Percentiles rank a stretch among this genome's conserved stretches.
phyloP scores from a whole-genome alignment of 208 protist genomes.

The Willaertia magna region DNA sequence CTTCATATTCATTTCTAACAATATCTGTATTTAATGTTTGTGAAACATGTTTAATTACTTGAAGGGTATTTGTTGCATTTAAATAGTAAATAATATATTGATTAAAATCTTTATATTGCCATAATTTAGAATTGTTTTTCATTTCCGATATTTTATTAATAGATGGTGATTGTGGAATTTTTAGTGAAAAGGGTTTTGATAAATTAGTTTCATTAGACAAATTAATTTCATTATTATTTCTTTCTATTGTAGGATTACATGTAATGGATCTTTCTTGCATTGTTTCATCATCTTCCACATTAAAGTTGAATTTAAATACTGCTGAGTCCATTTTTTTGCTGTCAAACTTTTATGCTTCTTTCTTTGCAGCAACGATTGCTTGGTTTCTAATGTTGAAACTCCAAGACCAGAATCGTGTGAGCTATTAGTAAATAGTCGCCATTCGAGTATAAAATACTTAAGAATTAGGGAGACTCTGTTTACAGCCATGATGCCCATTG shows the following conservation, averaged over 20 bases:
- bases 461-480: too few relatives aligned
- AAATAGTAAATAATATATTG: background rate
- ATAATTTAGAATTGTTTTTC: background rate
- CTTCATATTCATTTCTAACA: background rate
- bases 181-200: background rate
- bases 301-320: background rate
- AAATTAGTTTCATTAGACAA: background rate
- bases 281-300: background rate
- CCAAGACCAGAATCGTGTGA: too few relatives aligned
- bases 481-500: too few relatives aligned
- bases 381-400: too few relatives aligned
- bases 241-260: background rate
- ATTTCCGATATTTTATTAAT: background rate
- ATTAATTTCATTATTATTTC: background rate
- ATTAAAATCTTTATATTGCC: background rate
- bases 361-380: too few relatives aligned
- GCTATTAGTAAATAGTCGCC: too few relatives aligned
- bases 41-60: background rate
- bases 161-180: background rate
- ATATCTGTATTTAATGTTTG: background rate
- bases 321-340: background rate
- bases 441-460: too few relatives aligned
- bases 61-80: background rate
- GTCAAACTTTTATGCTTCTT: too few relatives aligned
- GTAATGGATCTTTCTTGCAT: background rate